A percentile compares a stretch with the other conserved stretches of the same genome.
phyloP scores from a whole-genome alignment of 148 eudicot species.

The Vaccinium darrowii region DNA sequence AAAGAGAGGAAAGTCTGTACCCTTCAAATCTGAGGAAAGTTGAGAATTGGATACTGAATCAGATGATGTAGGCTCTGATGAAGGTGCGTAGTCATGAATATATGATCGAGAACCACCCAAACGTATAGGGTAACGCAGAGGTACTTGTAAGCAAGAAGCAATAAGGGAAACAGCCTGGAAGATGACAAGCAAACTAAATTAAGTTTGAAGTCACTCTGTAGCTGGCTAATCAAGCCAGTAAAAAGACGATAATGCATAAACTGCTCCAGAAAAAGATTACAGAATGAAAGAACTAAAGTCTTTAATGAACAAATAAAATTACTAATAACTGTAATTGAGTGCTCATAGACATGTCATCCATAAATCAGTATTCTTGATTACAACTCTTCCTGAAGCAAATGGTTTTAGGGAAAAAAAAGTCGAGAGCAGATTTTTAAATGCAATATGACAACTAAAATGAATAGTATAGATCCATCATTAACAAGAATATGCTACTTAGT shows the following conservation, averaged over 20 bases:
- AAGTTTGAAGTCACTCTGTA: not conserved
- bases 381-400: not conserved
- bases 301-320: not conserved
- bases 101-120: slow-evolving; percentile 91
- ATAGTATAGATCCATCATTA: not conserved
- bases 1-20: slow-evolving; percentile 85
- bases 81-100: slow-evolving; percentile 74
- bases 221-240: not conserved
- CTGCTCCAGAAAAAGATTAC: not conserved
- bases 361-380: not conserved
- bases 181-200: slow-evolving; percentile 12
- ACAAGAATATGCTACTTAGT: slow-evolving; percentile 5
- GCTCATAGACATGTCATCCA: slow-evolving; percentile 1
- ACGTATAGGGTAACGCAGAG: slow-evolving; percentile 83
- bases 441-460: not conserved
- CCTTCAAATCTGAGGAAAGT: slow-evolving; percentile 45
- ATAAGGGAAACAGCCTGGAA: slow-evolving; percentile 77
- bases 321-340: not conserved
- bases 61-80: slow-evolving; percentile 49
- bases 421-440: not conserved
- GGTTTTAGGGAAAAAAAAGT: not conserved
- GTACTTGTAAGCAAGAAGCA: slow-evolving; percentile 79
- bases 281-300: not conserved
- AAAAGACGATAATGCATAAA: not conserved
- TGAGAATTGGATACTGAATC: slow-evolving; percentile 40